Base-by-base conservation (phyloP, 192 early-diverging fungal genomes). In the Chytriomyces sp. region DNA sequence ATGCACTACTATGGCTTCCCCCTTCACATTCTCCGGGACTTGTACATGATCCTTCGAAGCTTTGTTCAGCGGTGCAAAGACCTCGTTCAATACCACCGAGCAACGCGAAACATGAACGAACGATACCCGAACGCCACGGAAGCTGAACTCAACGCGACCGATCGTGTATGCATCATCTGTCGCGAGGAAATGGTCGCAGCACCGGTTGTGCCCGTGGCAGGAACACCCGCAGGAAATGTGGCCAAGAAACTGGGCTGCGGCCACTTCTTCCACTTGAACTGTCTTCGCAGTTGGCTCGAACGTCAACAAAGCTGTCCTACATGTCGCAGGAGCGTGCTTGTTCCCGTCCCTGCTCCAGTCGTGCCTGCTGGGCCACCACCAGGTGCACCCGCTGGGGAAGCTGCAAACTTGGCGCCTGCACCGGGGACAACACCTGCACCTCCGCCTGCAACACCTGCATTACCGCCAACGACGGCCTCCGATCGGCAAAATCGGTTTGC, bases 231-330 rank as follows among this genome's bases (percentile, higher is more conserved):
- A 6, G 75, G 67, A 10, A 91, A 94, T 77, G 88, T 91, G 1
- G 95, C 97, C 16, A 99, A 99, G 81, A 94, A 93, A 64, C 87
- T 99, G 45, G 94, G 93, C 1, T 99, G 97, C 80, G 96, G 95
- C 1, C 97, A 99, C 71, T 93, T 99, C 24, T 99, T 99, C 77
- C 97, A 99, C 80, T 96, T 98, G 77, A 92, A 93, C 75, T 99
- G 97, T 82, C 84, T 99, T 48, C 86, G 94, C 62, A 96, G 93
- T 83, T 99, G 97, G 97, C 83, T 99, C 9, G 97, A 99, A 80
- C 79, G 97, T 69, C 97, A 99, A 79, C 97, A 98, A 77, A 95
- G 91, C 67, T 99, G 97, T 80, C 97, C 97, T 6, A 99, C 97
- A 0, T 99, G 80, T 70, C 82, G 82, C n/a, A 63, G 83, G 16